Base-by-base conservation (phyloP, 163 green algal species). In the Chloromonas sp. region DNA sequence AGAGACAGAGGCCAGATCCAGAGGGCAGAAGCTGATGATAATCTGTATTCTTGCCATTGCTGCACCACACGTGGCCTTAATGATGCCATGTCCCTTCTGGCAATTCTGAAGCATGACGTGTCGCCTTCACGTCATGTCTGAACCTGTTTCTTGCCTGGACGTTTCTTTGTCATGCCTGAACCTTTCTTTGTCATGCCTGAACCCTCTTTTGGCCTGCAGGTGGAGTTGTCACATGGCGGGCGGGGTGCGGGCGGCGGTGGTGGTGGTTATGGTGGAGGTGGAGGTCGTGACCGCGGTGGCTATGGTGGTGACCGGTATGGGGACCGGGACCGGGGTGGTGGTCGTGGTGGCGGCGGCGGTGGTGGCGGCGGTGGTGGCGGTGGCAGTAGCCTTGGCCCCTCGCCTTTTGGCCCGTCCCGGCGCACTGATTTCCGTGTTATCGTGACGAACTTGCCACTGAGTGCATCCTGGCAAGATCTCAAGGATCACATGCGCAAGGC, bases 401-500 rank as follows among this genome's bases (percentile, higher is more conserved):
- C 85, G 61, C 87, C 89, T 0, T 91, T 84, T 77, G 90, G 91
- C 58, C 87, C 90, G 5, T 90, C 86, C 78, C 87, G 89, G 13
- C 89, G 89, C 58, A 92, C 89, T 13, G 89, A 92, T 13, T 92
- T 84, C 86, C 89, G 89, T 1, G 93, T 96, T 3, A 91, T 94
- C 14, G 93, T 96, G n/a, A 90, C 86, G 0, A 89, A 89, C 59
- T 86, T 96, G 78, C 93, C 93, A 2, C 8, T 87, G 2, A 93
- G 88, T 36, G 90, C 88, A 70, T 94, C 90, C 8, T 96, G 93
- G 93, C 93, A 96, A 81, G 93, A 96, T 85, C 89, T 96, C 3
- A 96, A 96, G 88, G 93, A 96, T 85, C 93, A 96, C 91, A 96
- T 96, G 93, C 88, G 93, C 71, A 92, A 91, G 36, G 91, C 87